A percentile compares a stretch with the other conserved stretches of the same genome.
These are phyloP conservation scores for Pichia sp. DNA, from an alignment of 1,139 yeast species.

Conservation along the genomic window DNA sequence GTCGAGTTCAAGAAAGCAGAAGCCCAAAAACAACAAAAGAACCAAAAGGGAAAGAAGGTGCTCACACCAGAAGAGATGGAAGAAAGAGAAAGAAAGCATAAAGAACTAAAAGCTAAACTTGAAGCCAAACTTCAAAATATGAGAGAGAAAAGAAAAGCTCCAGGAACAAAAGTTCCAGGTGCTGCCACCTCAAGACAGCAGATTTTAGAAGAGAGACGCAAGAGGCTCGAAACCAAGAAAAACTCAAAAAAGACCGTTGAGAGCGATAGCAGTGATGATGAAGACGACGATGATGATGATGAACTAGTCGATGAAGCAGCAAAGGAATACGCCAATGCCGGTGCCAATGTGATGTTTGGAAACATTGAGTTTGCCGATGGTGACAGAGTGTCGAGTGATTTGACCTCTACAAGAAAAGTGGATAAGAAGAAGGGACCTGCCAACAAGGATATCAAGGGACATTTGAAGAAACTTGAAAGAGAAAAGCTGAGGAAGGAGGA, in stretches of 20 bases:
- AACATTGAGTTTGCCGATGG: slow-evolving; percentile 84
- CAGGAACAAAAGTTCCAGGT: slow-evolving; percentile 72
- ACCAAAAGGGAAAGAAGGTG: slow-evolving; percentile 23
- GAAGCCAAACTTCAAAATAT: slow-evolving; percentile 63
- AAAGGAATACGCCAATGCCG: neutral
- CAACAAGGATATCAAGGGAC: slow-evolving; percentile 77
- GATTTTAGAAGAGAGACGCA: slow-evolving; percentile 53
- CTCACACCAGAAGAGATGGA: slow-evolving; percentile 41
- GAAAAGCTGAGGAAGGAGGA: slow-evolving; percentile 58
- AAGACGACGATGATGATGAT: slow-evolving; percentile 35
- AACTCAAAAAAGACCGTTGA: slow-evolving; percentile 34
- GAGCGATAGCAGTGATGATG: slow-evolving; percentile 31
- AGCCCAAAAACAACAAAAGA: slow-evolving; percentile 14
- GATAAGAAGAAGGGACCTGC: slow-evolving; percentile 75
- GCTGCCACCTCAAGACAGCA: slow-evolving; percentile 80
- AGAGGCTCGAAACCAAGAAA: slow-evolving; percentile 35
- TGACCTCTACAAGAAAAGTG: slow-evolving; percentile 52
- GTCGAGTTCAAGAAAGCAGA: slow-evolving; percentile 12
- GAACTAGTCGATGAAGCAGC: slow-evolving; percentile 17
- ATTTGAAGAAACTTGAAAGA: slow-evolving; percentile 64
- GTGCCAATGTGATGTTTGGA: slow-evolving; percentile 55
- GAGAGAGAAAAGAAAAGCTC: slow-evolving; percentile 84
- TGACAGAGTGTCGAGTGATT: slow-evolving; percentile 69
- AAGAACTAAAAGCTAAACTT: slow-evolving; percentile 50
- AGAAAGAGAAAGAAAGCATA: slow-evolving; percentile 48